These are phyloP conservation scores for Erodium texanum DNA, from an alignment of 441 rosid genomes.

Conservation along the genomic window DNA sequence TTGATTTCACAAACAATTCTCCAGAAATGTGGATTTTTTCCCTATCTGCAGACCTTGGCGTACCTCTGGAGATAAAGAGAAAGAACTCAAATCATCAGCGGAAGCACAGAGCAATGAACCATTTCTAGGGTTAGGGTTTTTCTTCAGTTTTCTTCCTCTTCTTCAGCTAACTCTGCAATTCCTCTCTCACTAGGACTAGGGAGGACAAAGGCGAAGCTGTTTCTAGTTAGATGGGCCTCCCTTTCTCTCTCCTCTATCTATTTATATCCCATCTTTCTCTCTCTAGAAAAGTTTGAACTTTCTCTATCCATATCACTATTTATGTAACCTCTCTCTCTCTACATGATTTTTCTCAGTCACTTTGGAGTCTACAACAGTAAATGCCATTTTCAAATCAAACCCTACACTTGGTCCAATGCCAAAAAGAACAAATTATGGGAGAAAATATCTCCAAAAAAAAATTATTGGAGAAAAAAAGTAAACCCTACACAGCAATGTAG, in stretches of 20 bases:
- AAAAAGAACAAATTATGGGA: not conserved
- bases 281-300: conserved; percentile 1
- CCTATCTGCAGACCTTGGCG: not conserved
- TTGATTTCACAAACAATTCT: conserved; percentile 16
- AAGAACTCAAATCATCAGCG: not conserved
- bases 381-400: not conserved
- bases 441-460: not conserved
- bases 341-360: conserved; percentile 5
- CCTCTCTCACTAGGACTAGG: not conserved
- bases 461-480: no score
- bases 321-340: not conserved
- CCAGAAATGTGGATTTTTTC: conserved; percentile 7
- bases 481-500: no score
- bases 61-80: not conserved
- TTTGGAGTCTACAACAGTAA: not conserved
- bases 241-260: conserved; percentile 1
- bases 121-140: conserved; percentile 25
- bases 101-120: conserved; percentile 16
- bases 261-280: not conserved
- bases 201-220: not conserved
- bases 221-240: not conserved
- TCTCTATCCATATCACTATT: not conserved
- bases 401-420: not conserved
- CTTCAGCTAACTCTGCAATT: conserved; percentile 3
- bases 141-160: not conserved